Base-by-base conservation (phyloP, 1,139 yeast genomes). In the Blastobotrys arbuscula region DNA sequence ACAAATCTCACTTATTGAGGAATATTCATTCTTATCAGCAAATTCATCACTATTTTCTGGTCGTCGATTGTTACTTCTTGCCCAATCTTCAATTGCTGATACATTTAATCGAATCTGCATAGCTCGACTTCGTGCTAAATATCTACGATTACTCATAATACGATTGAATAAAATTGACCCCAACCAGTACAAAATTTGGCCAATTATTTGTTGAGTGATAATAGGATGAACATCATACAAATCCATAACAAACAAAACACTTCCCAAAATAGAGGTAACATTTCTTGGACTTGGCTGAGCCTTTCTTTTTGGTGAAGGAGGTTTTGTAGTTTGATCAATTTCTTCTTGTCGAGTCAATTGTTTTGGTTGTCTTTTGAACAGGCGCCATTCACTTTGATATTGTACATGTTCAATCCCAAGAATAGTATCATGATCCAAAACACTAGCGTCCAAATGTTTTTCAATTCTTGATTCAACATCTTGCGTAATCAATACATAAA, bases 71-170 rank as follows among this genome's bases (percentile, higher is more conserved):
- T 87, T 92, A 3, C 84, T 75, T 53, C 95, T 76, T 33, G 92
- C 76, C 98, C 98, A 92, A 61, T 92, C 97, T 65, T 92, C 97
- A 44, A 92, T 70, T 2, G 86, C 78, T 0, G 96, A 88, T 9
- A 92, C 65, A 59, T 92, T 92, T 52, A 92, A 75, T 48, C 97
- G 74, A 43, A 92, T 82, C 64, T 92, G 97, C 66, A 92, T 79
- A 0, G 97, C 97, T 56, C 84, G 81, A 2, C 88, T 75, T 51
- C 99, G 75, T 0, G 96, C 79, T 48, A 87, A 75, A 56, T 84
- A 84, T 54, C 75, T 79, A 20, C 83, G 77, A 58, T 77, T 81
- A 31, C 80, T 73, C 47, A 89, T 68, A 34, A 90, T 74, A 49
- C 82, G 74, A 64, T 92, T 90, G 69, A 90, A 90, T 28, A 90